Conservation (phyloP, 164 flowering plant genomes). For the Vitis labrusca region DNA sequence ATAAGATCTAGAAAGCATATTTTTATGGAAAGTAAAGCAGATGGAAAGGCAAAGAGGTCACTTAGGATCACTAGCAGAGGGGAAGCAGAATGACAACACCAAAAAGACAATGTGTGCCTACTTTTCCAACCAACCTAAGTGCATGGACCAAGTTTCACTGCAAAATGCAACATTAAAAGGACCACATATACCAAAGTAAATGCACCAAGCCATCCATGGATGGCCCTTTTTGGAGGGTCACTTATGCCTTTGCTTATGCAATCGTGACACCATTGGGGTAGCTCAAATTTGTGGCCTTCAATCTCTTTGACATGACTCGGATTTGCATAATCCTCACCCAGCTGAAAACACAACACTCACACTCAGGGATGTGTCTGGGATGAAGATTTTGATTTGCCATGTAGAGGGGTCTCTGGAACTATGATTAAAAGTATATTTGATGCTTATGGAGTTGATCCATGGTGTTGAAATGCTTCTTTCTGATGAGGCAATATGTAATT, state of each 20-base stretch:
- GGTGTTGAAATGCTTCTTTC: too few relatives aligned
- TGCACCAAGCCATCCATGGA: not conserved
- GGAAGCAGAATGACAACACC: not conserved
- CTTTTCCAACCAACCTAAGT: slow-evolving; percentile 17
- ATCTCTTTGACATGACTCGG: slow-evolving; percentile 7
- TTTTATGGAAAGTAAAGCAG: too few relatives aligned
- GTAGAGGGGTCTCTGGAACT: too few relatives aligned
- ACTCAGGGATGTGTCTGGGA: too few relatives aligned
- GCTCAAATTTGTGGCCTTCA: not conserved
- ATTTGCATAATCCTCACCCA: not conserved
- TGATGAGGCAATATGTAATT: too few relatives aligned
- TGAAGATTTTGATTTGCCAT: too few relatives aligned
- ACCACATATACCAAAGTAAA: slow-evolving; percentile 12
- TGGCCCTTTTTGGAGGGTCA: not conserved
- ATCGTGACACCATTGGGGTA: not conserved
- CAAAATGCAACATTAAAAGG: slow-evolving; percentile 1
- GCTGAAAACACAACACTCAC: too few relatives aligned
- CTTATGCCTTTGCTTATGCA: slow-evolving; percentile 7
- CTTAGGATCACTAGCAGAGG: not conserved
- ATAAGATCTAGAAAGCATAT: too few relatives aligned
- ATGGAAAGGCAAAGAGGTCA: not conserved
- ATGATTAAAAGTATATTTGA: too few relatives aligned
- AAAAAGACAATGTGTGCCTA: not conserved
- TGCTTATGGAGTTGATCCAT: too few relatives aligned
- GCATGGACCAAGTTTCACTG: slow-evolving; percentile 17